Conservation (phyloP, 257 asterid genomes). For the Solanum appendiculatum region DNA sequence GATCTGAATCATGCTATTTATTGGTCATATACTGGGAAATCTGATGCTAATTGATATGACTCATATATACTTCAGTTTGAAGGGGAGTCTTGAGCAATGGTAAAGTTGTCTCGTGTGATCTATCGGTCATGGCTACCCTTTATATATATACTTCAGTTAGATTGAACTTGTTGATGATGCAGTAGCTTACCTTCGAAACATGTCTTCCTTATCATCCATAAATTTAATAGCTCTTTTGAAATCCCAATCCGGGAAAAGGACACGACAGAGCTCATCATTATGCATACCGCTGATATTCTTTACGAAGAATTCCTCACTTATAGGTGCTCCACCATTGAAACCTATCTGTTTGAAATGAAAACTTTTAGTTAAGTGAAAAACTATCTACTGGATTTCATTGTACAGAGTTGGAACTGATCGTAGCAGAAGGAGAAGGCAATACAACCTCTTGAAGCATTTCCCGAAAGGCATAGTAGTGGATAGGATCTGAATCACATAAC, state of each 20-base stretch:
- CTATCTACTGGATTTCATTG: not conserved
- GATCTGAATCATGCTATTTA: not conserved
- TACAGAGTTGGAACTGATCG: not conserved
- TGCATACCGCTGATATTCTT: slow-evolving; percentile 63
- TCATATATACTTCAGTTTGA: not conserved
- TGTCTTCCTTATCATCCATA: slow-evolving; percentile 61
- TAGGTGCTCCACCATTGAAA: slow-evolving; percentile 66
- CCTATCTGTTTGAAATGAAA: slow-evolving; percentile 36
- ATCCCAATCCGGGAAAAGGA: slow-evolving; percentile 77
- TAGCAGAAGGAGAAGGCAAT: not conserved
- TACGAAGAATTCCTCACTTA: slow-evolving; percentile 59
- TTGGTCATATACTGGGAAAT: not conserved
- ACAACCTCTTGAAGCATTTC: slow-evolving; percentile 88
- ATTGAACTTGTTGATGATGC: not conserved
- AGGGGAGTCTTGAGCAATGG: not conserved
- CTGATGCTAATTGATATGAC: not conserved
- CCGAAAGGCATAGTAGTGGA: slow-evolving; percentile 66
- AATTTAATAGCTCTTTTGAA: slow-evolving; percentile 38
- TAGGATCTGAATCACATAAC: slow-evolving; percentile 69
- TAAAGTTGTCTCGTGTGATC: not conserved
- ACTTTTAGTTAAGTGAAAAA: not conserved
- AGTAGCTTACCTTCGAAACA: slow-evolving; percentile 55
- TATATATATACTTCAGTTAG: not conserved
- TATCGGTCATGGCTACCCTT: not conserved
- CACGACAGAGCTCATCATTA: slow-evolving; percentile 53